These are phyloP conservation scores for Metschnikowia gelsemii DNA, from an alignment of 805 yeast species.

Conservation along the genomic window DNA sequence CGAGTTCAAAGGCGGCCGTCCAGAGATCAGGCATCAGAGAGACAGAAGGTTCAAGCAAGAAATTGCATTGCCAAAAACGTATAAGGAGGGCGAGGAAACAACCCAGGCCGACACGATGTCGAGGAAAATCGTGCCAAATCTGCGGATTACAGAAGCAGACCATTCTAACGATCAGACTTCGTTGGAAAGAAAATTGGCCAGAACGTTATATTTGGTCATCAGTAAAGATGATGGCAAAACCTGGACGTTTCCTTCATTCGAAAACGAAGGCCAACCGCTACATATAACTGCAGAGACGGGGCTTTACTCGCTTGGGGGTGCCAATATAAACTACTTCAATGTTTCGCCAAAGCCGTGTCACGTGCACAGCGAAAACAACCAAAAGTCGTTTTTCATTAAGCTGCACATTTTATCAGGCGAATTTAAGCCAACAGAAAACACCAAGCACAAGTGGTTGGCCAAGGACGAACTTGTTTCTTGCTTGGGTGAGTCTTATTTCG, in stretches of 20 bases:
- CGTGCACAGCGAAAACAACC: slow-evolving; percentile 34
- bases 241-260: slow-evolving; percentile 84
- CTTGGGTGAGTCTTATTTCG: slow-evolving; percentile 55
- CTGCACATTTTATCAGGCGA: slow-evolving; percentile 86
- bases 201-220: slow-evolving; percentile 76
- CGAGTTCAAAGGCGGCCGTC: slow-evolving; percentile 78
- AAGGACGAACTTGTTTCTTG: slow-evolving; percentile 67
- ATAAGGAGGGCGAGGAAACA: slow-evolving; percentile 30
- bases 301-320: slow-evolving; percentile 69
- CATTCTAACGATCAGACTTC: slow-evolving; percentile 56
- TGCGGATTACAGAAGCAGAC: slow-evolving; percentile 81
- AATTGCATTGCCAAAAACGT: slow-evolving; percentile 69
- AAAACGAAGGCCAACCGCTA: slow-evolving; percentile 48
- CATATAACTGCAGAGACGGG: slow-evolving; percentile 76
- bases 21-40: slow-evolving; percentile 84
- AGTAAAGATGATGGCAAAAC: slow-evolving; percentile 36
- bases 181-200: slow-evolving; percentile 74
- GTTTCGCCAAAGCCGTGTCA: slow-evolving; percentile 88
- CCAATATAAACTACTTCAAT: slow-evolving; percentile 75
- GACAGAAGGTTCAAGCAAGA: slow-evolving; percentile 83
- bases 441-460: slow-evolving; percentile 78
- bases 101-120: slow-evolving; percentile 50
- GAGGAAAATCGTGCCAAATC: slow-evolving; percentile 64
- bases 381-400: slow-evolving; percentile 70
- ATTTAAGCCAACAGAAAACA: slow-evolving; percentile 46